Conservation (phyloP, 2,329 filamentous ascomycete genomes). For the Trichophyton equinum region DNA sequence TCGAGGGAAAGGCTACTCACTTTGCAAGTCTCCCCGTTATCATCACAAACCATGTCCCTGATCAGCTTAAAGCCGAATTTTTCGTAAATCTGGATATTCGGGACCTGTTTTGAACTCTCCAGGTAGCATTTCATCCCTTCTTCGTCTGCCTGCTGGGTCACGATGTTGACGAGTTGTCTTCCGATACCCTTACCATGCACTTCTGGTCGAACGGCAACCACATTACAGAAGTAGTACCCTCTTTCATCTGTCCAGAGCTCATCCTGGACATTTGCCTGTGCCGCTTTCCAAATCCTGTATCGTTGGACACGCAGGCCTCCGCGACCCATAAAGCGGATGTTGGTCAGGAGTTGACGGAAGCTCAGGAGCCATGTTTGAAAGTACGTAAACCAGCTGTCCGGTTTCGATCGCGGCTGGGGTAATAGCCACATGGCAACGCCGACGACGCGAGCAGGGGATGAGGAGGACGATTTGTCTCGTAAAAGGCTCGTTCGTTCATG, state of each 20-base stretch:
- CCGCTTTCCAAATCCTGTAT: constrained; percentile 61
- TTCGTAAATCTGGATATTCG: constrained; percentile 60
- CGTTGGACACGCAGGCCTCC: constrained; percentile 54
- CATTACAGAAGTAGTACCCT: constrained; percentile 67
- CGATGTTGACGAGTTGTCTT: constrained; percentile 49
- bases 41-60: constrained; percentile 44
- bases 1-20: constrained; percentile 1
- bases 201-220: constrained; percentile 55
- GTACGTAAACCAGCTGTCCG: constrained; percentile 50
- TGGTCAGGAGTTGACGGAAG: constrained; percentile 53
- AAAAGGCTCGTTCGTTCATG: constrained; percentile 14
- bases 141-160: constrained; percentile 50
- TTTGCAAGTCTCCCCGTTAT: constrained; percentile 50
- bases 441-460: constrained; percentile 39
- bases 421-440: constrained; percentile 63
- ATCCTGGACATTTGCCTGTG: constrained; percentile 49
- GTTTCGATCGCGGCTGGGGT: constrained; percentile 38
- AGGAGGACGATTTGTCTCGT: neutral
- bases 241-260: constrained; percentile 52
- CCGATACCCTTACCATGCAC: constrained; percentile 56
- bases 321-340: constrained; percentile 50
- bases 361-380: constrained; percentile 54
- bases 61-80: constrained; percentile 60
- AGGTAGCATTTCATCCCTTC: constrained; percentile 56
- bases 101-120: constrained; percentile 54